Evolutionary conservation across 768 basidiomycete species (phyloP), one percentile per base, ranked within the genome.

Genomic region (Leccinum uliginosum): DNA sequence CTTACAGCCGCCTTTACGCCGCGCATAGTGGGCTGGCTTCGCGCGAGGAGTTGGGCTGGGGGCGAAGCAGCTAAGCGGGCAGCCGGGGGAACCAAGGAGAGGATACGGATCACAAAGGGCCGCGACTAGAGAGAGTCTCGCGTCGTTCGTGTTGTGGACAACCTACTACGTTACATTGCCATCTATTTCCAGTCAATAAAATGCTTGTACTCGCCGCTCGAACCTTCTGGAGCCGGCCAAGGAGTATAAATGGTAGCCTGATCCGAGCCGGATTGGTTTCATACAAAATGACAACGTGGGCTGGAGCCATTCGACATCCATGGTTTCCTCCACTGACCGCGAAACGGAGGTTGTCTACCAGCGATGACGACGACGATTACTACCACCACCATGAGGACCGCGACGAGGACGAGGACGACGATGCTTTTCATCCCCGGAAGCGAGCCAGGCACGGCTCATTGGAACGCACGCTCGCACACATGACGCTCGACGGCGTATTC

Each of bases 1-100:
- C 73, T 95, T 59, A 98, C 96, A 0, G 93, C 91, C 1, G 86
- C 85, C 1, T 74, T 91, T 51, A 96, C 94, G 0, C 94, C 94
- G 1, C 80, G 80, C 61, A 71, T 98, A n/a, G 94, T 97, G 4
- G 79, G 80, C 19, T 96, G 91, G 91, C 74, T 98, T 53, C 77
- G 83, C n/a, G 74, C 71, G 34, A 75, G 86, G 59, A 93, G 94
- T 1, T 98, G 93, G 93, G 85, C 83, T 2, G 87, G 89, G 12
- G 75, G 82, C 23, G 82, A 78, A n/a, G 89, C 89, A 5, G 79
- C 87, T 7, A 78, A 75, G 62, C 79, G 86, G 35, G 91, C 88
- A 12, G 84, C 83, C 47, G 57, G 62, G 54, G 75, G 76, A 49
- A 68, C 76, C 64, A 69, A 71, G 53, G 76, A 75, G 49, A 74